phyloP scores from a whole-genome alignment of 73 alveolate genomes.

The Paramecium sexaurelia region DNA sequence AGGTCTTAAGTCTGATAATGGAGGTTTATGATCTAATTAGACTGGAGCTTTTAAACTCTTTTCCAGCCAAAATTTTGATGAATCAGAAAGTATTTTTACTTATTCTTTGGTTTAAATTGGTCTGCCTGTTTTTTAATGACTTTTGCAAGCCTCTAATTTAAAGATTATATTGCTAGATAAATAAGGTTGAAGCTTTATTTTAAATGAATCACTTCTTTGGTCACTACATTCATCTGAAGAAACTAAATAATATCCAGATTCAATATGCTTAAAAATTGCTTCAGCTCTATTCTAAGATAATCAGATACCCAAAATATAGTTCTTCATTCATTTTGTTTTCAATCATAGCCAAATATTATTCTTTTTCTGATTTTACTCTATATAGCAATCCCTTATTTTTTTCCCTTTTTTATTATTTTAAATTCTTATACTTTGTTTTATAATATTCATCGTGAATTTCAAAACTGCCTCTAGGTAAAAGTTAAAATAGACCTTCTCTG shows the following conservation, averaged over 20 bases:
- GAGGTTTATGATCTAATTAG: background rate
- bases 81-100: background rate
- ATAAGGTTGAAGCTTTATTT: background rate
- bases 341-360: background rate
- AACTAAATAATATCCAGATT: background rate
- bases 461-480: conserved; percentile 44
- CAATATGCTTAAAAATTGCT: conserved; percentile 35
- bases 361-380: conserved; percentile 4
- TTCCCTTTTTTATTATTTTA: background rate
- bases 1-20: background rate
- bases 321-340: conserved; percentile 46
- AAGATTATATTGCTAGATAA: background rate
- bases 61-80: conserved; percentile 10
- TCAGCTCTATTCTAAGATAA: conserved; percentile 32
- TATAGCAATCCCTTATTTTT: background rate
- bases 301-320: conserved; percentile 11
- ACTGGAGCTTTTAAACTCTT: background rate
- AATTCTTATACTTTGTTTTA: background rate
- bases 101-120: background rate
- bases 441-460: conserved; percentile 48
- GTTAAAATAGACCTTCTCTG: conserved; percentile 2
- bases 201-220: background rate
- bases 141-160: background rate
- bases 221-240: conserved; percentile 30
- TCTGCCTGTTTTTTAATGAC: conserved; percentile 22